Percentiles rank a stretch among this genome's conserved stretches.
Evolutionary conservation across 2,329 filamentous ascomycete species (phyloP).

Genomic region (Nectriaceae sp.): DNA sequence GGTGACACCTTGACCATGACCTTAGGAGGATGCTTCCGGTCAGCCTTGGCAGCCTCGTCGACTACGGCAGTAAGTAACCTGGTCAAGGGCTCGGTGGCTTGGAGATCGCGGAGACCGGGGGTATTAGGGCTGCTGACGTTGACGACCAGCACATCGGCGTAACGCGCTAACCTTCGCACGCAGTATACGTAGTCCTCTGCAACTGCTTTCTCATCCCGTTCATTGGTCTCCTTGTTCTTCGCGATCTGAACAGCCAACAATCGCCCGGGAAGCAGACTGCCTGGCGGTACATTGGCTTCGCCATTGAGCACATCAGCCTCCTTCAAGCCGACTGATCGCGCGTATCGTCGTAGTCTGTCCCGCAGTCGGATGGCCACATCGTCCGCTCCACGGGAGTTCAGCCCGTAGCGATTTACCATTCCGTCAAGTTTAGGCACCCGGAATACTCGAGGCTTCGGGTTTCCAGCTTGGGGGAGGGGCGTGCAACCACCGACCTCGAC

Average conservation of each 20-base stretch:
- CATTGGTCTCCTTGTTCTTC: conserved; percentile 93
- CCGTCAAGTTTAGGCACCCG: conserved; percentile 80
- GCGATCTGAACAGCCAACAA: conserved; percentile 90
- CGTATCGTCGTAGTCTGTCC: conserved; percentile 76
- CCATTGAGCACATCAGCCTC: conserved; percentile 78
- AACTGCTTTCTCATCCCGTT: conserved; percentile 81
- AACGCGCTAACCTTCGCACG: conserved; percentile 77
- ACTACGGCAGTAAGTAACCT: conserved; percentile 82
- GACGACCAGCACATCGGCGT: conserved; percentile 95
- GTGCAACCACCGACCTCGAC: conserved; percentile 94
- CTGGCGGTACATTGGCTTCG: conserved; percentile 74
- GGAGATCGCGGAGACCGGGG: conserved; percentile 83
- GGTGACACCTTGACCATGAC: conserved; percentile 99
- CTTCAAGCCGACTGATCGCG: conserved; percentile 67
- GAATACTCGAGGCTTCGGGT: conserved; percentile 86
- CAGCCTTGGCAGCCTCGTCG: conserved; percentile 67
- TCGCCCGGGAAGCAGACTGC: conserved; percentile 75
- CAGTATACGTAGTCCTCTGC: conserved; percentile 85
- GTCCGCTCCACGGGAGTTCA: conserved; percentile 90
- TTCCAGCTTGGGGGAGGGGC: conserved; percentile 83
- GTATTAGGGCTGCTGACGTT: conserved; percentile 98
- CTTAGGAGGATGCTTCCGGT: conserved; percentile 64
- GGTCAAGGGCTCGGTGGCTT: conserved; percentile 81
- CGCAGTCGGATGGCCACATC: conserved; percentile 78
- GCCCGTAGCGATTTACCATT: conserved; percentile 92